phyloP scores from a whole-genome alignment of 352 stramenopile genomes.

The Saprolegnia diclina region DNA sequence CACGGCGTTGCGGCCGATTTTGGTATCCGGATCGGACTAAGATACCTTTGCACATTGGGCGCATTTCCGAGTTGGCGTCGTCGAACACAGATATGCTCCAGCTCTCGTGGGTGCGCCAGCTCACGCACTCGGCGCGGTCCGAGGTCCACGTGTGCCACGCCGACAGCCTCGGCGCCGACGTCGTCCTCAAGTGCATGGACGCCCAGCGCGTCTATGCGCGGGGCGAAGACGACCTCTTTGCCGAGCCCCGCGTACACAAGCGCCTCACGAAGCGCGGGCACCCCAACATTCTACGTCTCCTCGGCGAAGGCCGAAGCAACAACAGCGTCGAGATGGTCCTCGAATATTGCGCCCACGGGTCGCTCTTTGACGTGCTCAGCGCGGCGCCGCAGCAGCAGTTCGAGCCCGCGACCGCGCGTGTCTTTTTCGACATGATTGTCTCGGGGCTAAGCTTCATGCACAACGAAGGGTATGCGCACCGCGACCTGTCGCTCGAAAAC shows the following conservation, averaged over 20 bases:
- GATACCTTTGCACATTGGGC: not conserved
- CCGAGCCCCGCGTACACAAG: slow-evolving; percentile 1
- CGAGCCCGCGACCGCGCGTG: not conserved
- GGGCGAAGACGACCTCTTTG: not conserved
- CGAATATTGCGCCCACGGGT: slow-evolving; percentile 18
- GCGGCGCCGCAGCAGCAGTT: slow-evolving; percentile 2
- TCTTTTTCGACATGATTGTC: slow-evolving; percentile 27
- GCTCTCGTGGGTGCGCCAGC: slow-evolving; percentile 8
- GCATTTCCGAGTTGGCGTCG: slow-evolving; percentile 1
- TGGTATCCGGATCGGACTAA: too few relatives aligned
- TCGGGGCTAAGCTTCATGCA: slow-evolving; percentile 47
- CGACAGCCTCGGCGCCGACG: not conserved
- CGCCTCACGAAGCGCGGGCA: slow-evolving; percentile 2
- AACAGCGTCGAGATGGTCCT: slow-evolving; percentile 15
- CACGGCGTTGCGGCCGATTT: not conserved
- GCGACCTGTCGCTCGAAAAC: slow-evolving; percentile 69
- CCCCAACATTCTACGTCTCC: slow-evolving; percentile 20
- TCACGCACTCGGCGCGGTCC: not conserved
- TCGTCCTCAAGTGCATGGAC: slow-evolving; percentile 6
- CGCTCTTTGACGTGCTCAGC: slow-evolving; percentile 23
- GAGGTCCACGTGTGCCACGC: not conserved
- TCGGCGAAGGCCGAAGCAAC: slow-evolving; percentile 16
- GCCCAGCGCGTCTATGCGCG: not conserved
- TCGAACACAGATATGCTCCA: not conserved
- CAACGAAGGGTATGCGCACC: slow-evolving; percentile 48